These are phyloP conservation scores for Sorghum bicolor DNA, from an alignment of 176 grass and related monocot species.

Conservation along the genomic window Sorghum_bicolor_NCBIv3 NC_012875.2:51592501-51593000, in stretches of 20 bases:
- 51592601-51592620: too few relatives aligned
- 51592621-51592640: background rate
- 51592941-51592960: background rate
- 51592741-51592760: background rate
- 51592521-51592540: background rate
- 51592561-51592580: background rate
- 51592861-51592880: background rate
- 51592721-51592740: background rate
- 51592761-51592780: conserved; percentile 26
- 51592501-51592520: conserved; percentile 15
- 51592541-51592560: background rate
- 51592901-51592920: conserved; percentile 4
- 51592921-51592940: background rate
- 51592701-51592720: background rate
- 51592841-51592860: background rate
- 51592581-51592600: background rate
- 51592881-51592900: conserved; percentile 43
- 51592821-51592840: conserved; percentile 17
- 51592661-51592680: conserved; percentile 10
- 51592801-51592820: background rate
- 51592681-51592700: background rate
- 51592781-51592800: conserved; percentile 13
- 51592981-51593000: background rate
- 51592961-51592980: conserved; percentile 14
- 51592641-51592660: conserved; percentile 24